These are phyloP conservation scores for Mrakia frigida DNA, from an alignment of 768 basidiomycete genomes.

Conservation along the genomic window DNA sequence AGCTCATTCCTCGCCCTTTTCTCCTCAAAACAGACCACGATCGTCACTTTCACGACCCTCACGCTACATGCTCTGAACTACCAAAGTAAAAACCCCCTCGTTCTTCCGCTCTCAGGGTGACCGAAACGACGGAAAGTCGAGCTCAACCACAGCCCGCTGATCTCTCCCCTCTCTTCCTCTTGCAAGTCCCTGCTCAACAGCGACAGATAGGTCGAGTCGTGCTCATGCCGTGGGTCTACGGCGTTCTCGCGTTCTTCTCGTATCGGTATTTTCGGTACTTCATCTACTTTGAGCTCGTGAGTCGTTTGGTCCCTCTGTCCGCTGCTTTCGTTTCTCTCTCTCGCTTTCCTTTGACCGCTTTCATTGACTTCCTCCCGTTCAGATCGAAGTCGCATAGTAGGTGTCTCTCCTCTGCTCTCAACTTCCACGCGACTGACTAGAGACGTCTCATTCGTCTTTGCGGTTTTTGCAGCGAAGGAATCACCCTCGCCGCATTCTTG, in stretches of 20 bases:
- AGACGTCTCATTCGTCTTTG: background rate
- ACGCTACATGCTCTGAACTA: slow-evolving; percentile 40
- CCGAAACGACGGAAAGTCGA: slow-evolving; percentile 40
- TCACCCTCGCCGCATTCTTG: slow-evolving; percentile 80
- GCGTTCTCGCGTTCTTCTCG: slow-evolving; percentile 75
- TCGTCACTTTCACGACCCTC: slow-evolving; percentile 36
- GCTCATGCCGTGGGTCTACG: slow-evolving; percentile 75
- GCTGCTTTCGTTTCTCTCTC: background rate
- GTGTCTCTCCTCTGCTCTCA: background rate
- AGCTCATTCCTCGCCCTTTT: background rate
- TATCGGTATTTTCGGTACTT: slow-evolving; percentile 63
- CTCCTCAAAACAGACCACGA: slow-evolving; percentile 41
- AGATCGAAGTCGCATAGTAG: background rate
- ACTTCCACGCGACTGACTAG: background rate
- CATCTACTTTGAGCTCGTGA: slow-evolving; percentile 36
- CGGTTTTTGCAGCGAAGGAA: slow-evolving; percentile 51
- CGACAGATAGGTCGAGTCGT: slow-evolving; percentile 44
- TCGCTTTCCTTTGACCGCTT: no score
- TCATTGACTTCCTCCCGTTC: background rate
- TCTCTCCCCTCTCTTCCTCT: slow-evolving; percentile 27
- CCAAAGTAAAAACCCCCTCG: slow-evolving; percentile 18
- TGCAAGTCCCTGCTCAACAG: slow-evolving; percentile 46
- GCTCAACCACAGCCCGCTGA: slow-evolving; percentile 50
- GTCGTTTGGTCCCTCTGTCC: background rate
- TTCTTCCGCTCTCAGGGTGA: slow-evolving; percentile 37